Conservation (phyloP, 2,329 filamentous ascomycete genomes). For the Aspergillus nomiae region DNA sequence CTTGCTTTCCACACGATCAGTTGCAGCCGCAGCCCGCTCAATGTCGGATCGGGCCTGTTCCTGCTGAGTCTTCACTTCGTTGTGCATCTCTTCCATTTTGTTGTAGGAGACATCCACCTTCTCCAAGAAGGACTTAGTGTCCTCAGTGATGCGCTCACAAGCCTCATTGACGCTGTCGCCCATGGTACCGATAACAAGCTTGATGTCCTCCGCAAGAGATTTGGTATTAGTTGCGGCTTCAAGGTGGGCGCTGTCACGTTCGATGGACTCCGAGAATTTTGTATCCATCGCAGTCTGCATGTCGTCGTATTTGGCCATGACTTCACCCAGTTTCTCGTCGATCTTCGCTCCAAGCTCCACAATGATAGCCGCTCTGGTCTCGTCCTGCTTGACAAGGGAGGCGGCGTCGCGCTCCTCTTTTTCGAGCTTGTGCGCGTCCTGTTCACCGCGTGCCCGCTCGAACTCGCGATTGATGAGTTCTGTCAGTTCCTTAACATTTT, state of each 20-base stretch:
- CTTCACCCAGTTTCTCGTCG: constrained; percentile 77
- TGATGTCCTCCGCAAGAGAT: constrained; percentile 81
- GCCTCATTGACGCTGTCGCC: constrained; percentile 78
- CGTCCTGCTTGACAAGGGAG: constrained; percentile 61
- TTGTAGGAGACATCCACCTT: constrained; percentile 77
- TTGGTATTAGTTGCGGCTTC: constrained; percentile 75
- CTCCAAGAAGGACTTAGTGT: constrained; percentile 82
- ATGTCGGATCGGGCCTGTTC: constrained; percentile 80
- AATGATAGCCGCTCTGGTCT: constrained; percentile 58
- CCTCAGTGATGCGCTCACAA: constrained; percentile 82
- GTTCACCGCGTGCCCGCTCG: constrained; percentile 78
- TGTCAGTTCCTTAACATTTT: constrained; percentile 71
- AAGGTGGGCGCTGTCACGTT: constrained; percentile 71
- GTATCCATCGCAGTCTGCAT: constrained; percentile 74
- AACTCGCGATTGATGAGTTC: constrained; percentile 82
- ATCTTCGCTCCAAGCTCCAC: constrained; percentile 59
- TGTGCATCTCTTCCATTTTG: constrained; percentile 73
- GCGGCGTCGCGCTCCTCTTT: constrained; percentile 63
- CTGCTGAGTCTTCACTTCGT: constrained; percentile 75
- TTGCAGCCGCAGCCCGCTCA: constrained; percentile 69
- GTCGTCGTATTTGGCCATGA: constrained; percentile 87
- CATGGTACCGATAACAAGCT: constrained; percentile 80
- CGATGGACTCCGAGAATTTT: constrained; percentile 71
- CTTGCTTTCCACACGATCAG: constrained; percentile 76
- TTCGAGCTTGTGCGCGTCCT: constrained; percentile 79